Evolutionary conservation across 192 early-diverging fungal species (phyloP), one percentile per base, ranked within the genome.

Genomic region (Coemansia sp.): DNA sequence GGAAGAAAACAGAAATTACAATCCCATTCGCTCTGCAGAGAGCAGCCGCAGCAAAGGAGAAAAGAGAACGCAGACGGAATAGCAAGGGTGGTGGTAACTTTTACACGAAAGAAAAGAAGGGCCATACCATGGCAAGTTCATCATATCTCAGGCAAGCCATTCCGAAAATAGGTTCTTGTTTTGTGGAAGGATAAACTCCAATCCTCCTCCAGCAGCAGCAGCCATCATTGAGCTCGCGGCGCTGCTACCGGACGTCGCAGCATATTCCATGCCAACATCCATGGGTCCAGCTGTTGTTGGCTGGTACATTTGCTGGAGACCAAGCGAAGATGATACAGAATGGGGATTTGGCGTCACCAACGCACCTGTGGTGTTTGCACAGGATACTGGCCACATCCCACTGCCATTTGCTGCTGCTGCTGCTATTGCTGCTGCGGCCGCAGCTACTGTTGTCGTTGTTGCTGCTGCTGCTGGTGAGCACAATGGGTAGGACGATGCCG

Each of bases 101-200:
- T n/a, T n/a, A n/a, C n/a, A n/a, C n/a, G 37, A 40, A 40, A 51
- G 13, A 30, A 56, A 30, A 25, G 15, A 35, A n/a, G n/a, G n/a
- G 33, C 42, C 28, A 63, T 25, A 49, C 1, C 48, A 49, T 49
- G n/a, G n/a, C n/a, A n/a, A n/a, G n/a, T n/a, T n/a, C n/a, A n/a
- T n/a, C n/a, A n/a, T n/a, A n/a, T n/a, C 26, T 57, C 26, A 57
- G 20, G 62, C 62, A 42, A 74, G 59, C 72, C 72, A 74, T 30
- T 74, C 72, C 3, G 66, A 64, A 43, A 64, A 59, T 10, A 63
- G 49, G 46, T 59, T 71, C 58, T 58, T 64, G 31, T 57, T 59
- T 43, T 64, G 68, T 8, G 68, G 68, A 29, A 71, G 43, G 26
- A 64, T 71, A 23, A 62, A 39, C 20, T 71, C 62, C 5, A 71